Evolutionary conservation across 2,329 filamentous ascomycete genomes (phyloP).

Genomic region (Diplocarpon mali): DNA sequence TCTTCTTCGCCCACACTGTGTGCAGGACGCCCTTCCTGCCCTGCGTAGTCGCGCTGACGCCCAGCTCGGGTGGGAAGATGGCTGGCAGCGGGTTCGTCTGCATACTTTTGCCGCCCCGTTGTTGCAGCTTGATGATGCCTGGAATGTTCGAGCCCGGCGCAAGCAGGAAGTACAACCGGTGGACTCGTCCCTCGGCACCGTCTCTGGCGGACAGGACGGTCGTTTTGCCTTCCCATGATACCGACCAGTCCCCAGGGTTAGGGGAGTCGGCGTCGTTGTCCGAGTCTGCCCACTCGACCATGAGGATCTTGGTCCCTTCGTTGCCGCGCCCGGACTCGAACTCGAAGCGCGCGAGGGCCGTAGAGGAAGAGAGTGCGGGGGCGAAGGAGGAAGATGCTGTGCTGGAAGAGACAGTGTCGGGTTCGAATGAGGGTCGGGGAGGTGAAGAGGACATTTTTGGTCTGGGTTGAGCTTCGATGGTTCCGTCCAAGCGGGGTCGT

Average conservation of each 20-base stretch:
- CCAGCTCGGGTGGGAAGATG: slow-evolving; percentile 70
- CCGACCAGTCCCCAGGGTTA: slow-evolving; percentile 49
- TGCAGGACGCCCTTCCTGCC: slow-evolving; percentile 71
- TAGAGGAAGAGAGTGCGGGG: slow-evolving; percentile 37
- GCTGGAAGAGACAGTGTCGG: slow-evolving; percentile 15
- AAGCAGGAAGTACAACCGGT: slow-evolving; percentile 69
- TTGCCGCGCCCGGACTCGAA: slow-evolving; percentile 68
- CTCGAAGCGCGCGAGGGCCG: slow-evolving; percentile 74
- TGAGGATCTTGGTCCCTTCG: slow-evolving; percentile 81
- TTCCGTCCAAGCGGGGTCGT: slow-evolving; percentile 17
- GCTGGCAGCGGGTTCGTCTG: slow-evolving; percentile 73
- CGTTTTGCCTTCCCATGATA: slow-evolving; percentile 74
- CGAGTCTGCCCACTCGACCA: slow-evolving; percentile 77
- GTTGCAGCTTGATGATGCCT: slow-evolving; percentile 55
- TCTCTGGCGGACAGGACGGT: slow-evolving; percentile 47
- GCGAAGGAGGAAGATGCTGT: slow-evolving; percentile 8
- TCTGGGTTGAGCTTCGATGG: too few species aligned
- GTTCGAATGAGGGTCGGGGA: slow-evolving; percentile 16
- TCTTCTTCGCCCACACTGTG: slow-evolving; percentile 81
- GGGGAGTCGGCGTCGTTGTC: slow-evolving; percentile 32
- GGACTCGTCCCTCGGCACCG: slow-evolving; percentile 30
- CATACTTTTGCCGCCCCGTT: slow-evolving; percentile 34
- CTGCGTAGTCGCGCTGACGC: slow-evolving; percentile 50
- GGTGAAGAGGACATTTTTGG: slow-evolving; percentile 8
- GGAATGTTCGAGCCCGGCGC: slow-evolving; percentile 63